Base-by-base conservation (phyloP, 257 asterid species). In the Salvia hispanica region DNA sequence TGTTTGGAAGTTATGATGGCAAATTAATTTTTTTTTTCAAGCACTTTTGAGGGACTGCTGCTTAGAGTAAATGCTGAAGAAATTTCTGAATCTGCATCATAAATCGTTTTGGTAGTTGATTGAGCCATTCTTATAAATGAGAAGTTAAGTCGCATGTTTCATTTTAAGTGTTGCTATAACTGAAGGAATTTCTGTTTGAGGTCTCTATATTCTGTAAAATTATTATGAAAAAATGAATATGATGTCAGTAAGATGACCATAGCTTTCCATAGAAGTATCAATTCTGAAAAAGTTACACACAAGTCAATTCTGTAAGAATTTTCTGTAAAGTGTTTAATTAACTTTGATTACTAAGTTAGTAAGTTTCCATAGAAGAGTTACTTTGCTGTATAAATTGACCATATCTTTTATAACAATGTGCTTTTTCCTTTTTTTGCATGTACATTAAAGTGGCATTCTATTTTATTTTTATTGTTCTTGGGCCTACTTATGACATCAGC, bases 121-220 rank as follows among this genome's bases (percentile, higher is more conserved):
- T 33, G 7, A 14, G 18, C 44, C 43, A 33, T 33, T 56, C 43
- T 33, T 56, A 7, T 11, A 61, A 42, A 12, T 11, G 9, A 15
- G 66, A 42, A 40, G 11, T 40, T 42, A 11, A 3, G 10, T 61
- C 34, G 9, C 53, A 18, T 40, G 15, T 40, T 60, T 40, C 18
- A 9, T 0, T 42, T 21, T 18, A 61, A 61, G 66, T 21, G 15
- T 37, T 15, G 51, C 5, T 9, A 31, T 42, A 16, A 18, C 33
- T 16, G 37, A 42, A 18, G 37, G 64, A 16, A 40, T 28, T 60
- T 60, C n/a, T 59, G 39, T 59, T 59, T 61, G 9, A 61, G 53
- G 67, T 61, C 10, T 61, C 12, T 18, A 12, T 2, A 43, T 31
- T 12, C 36, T 9, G 4, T 25, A 62, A 44, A 11, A 40, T 15